Evolutionary conservation across 2,329 filamentous ascomycete species (phyloP).

Genomic region (Penicillium sp.): DNA sequence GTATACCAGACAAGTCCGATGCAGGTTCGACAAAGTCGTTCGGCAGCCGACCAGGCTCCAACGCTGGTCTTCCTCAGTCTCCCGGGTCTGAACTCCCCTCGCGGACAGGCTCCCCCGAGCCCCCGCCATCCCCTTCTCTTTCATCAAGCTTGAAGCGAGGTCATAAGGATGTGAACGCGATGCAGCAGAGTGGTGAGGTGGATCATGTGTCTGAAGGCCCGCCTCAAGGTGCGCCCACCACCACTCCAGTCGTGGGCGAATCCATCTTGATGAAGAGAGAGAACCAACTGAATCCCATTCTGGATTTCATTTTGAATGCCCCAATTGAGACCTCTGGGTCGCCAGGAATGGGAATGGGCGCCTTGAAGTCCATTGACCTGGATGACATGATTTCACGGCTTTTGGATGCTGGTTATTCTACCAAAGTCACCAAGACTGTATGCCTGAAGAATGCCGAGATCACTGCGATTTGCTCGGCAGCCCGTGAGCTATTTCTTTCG

Average conservation of each 20-base stretch:
- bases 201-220: constrained; percentile 92
- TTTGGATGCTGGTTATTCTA: constrained; percentile 90
- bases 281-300: constrained; percentile 66
- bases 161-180: constrained; percentile 75
- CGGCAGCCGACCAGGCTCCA: constrained; percentile 50
- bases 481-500: constrained; percentile 82
- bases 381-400: constrained; percentile 97
- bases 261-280: constrained; percentile 87
- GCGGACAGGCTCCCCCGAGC: constrained; percentile 52
- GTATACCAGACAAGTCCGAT: constrained; percentile 64
- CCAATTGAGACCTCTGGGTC: constrained; percentile 47
- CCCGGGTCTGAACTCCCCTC: constrained; percentile 48
- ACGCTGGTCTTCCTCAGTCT: constrained; percentile 29
- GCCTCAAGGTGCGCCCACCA: constrained; percentile 65
- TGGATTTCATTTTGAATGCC: constrained; percentile 50
- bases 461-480: constrained; percentile 84
- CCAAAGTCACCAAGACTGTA: constrained; percentile 96
- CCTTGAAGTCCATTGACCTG: constrained; percentile 88
- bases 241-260: constrained; percentile 71
- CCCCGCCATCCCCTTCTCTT: constrained; percentile 85
- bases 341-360: constrained; percentile 75
- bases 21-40: constrained; percentile 72
- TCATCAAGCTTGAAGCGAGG: constrained; percentile 71
- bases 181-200: constrained; percentile 84
- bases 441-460: constrained; percentile 98